These are phyloP conservation scores for Alternaria sp. DNA, from an alignment of 2,329 filamentous ascomycete species.

Conservation along the genomic window DNA sequence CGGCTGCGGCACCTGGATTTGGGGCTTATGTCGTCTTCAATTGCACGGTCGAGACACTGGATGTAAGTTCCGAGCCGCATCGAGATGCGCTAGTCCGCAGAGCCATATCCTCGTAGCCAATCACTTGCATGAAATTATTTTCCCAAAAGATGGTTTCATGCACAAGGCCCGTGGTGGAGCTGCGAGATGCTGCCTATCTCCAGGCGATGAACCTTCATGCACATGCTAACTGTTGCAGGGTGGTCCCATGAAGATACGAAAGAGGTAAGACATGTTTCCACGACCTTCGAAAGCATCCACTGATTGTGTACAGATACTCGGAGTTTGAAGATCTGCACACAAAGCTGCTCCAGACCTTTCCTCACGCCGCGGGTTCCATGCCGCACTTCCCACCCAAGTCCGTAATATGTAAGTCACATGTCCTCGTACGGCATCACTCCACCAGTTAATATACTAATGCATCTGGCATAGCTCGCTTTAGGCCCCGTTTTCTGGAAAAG, in stretches of 20 bases:
- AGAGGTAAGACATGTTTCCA: constrained; percentile 56
- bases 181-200: constrained; percentile 10
- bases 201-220: constrained; percentile 3
- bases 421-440: constrained; percentile 28
- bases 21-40: constrained; percentile 98
- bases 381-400: constrained; percentile 93
- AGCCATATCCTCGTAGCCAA: constrained; percentile 26
- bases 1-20: constrained; percentile 57
- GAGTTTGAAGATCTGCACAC: constrained; percentile 87
- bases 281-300: constrained; percentile 12
- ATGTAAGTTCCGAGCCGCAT: constrained; percentile 63
- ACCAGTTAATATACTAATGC: constrained; percentile 28
- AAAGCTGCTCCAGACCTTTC: constrained; percentile 80
- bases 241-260: constrained; percentile 65
- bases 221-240: constrained; percentile 52
- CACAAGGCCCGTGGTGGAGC: constrained; percentile 13
- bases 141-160: constrained; percentile 16
- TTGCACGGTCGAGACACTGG: constrained; percentile 84
- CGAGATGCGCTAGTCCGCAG: constrained; percentile 21
- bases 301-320: constrained; percentile 71
- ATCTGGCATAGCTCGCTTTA: constrained; percentile 66
- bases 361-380: constrained; percentile 82
- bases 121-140: constrained; percentile 8
- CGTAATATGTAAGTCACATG: constrained; percentile 72
- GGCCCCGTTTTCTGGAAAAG: constrained; percentile 84